Evolutionary conservation across 2,329 filamentous ascomycete species (phyloP), one percentile per base, ranked within the genome.

Genomic region (Neofusicoccum cordaticola): DNA sequence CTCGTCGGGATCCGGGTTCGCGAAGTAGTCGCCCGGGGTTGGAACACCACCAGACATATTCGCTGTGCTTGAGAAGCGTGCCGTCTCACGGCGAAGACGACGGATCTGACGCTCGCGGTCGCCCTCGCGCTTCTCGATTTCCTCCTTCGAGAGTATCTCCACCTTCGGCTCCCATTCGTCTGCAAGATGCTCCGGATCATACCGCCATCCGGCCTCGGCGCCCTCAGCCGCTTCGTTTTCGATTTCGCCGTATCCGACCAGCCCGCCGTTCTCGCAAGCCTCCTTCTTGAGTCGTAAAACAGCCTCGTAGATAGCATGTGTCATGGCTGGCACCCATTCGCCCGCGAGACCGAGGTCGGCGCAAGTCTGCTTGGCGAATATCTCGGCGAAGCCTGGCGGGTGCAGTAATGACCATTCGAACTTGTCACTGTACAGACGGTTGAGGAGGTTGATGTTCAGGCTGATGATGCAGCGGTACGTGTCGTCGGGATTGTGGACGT

Each of bases 321-420:
- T 92, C 81, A 99, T 92, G 35, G 92, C 92, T 2, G 93, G 91
- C 4, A 97, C 88, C 93, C 95, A 99, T 79, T 99, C 95, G 51
- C 93, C 92, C 6, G 89, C 85, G 62, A 99, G 82, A 6, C 94
- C 94, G 8, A 99, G 82, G 74, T 99, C 95, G 34, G 92, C 91
- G 74, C 95, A 98, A 0, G 95, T 98, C 68, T 92, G 88, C 74
- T 92, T 92, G 39, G 95, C 93, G 75, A 98, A 98, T 12, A 90
- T 87, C 76, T 99, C 94, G 0, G 95, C 92, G 47, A 94, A 93
- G 22, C 94, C 94, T 1, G 93, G 90, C 2, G 93, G 93, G 72
- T 98, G 93, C 17, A 97, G 83, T 19, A 99, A 82, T 4, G 94
- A 98, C 94, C 94, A 98, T 76, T 98, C 94, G 68, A 99, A 98